Percentiles rank a stretch among this genome's conserved stretches.
Evolutionary conservation across 495 filamentous ascomycete genomes (phyloP).

Genomic region (Podospora tetraspora): DNA sequence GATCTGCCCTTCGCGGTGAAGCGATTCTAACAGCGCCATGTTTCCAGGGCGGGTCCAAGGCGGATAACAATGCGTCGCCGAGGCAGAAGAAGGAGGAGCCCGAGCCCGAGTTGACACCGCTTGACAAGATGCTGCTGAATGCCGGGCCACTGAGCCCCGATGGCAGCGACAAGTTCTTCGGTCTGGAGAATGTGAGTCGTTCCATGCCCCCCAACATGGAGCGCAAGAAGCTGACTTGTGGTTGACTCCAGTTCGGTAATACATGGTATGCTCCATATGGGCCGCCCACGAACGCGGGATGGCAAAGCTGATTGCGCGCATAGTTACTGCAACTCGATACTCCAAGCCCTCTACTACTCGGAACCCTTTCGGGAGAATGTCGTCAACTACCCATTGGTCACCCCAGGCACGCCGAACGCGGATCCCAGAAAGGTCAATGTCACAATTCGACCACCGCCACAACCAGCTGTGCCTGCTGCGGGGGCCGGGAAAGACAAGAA

Average conservation of each 20-base stretch:
- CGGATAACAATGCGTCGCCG: slow-evolving; percentile 37
- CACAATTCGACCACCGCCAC: slow-evolving; percentile 43
- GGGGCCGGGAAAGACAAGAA: slow-evolving; percentile 44
- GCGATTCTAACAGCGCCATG: neutral
- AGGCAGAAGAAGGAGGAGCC: slow-evolving; percentile 67
- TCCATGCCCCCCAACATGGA: neutral
- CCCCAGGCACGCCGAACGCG: slow-evolving; percentile 44
- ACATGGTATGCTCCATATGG: slow-evolving; percentile 67
- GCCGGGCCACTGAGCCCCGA: slow-evolving; percentile 73
- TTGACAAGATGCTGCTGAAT: slow-evolving; percentile 78
- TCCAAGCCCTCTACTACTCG: slow-evolving; percentile 95
- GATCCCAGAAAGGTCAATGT: slow-evolving; percentile 43
- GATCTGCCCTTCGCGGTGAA: neutral
- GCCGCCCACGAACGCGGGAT: neutral
- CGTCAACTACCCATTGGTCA: slow-evolving; percentile 74
- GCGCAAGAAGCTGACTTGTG: slow-evolving; percentile 20
- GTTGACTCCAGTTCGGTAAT: slow-evolving; percentile 73
- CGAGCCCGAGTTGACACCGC: slow-evolving; percentile 61
- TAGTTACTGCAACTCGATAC: slow-evolving; percentile 95
- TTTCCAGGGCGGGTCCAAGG: slow-evolving; percentile 31
- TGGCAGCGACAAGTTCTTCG: slow-evolving; percentile 97
- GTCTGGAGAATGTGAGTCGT: slow-evolving; percentile 85
- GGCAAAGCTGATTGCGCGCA: slow-evolving; percentile 22
- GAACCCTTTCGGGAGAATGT: slow-evolving; percentile 93
- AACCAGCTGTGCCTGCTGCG: slow-evolving; percentile 41